These are phyloP conservation scores for Rhynchospora pubera DNA, from an alignment of 176 grass and related monocot species.

Conservation along the genomic window DNA sequence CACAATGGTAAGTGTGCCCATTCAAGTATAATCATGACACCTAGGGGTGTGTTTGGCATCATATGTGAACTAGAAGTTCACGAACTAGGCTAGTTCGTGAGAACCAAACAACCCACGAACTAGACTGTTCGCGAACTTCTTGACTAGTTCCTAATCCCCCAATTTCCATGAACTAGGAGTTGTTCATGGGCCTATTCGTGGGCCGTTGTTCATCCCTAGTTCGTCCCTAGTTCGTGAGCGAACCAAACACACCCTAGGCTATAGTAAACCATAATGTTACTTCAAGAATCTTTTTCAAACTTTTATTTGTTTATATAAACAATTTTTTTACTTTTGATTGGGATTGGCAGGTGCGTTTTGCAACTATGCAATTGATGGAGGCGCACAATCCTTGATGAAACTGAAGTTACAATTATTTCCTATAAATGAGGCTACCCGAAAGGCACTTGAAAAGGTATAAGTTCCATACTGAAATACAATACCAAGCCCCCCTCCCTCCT, in stretches of 20 bases:
- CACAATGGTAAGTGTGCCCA: conserved; percentile 38
- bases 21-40: conserved; percentile 1
- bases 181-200: no score
- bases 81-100: no score
- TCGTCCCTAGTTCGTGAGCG: no score
- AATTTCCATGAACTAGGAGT: no score
- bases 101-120: no score
- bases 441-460: conserved; percentile 85
- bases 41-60: no score
- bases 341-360: conserved; percentile 39
- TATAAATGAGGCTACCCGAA: conserved; percentile 83
- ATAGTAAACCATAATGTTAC: conserved; percentile 1
- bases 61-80: no score
- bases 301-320: not conserved
- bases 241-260: no score
- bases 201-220: no score
- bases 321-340: not conserved
- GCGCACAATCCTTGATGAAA: conserved; percentile 50
- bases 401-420: conserved; percentile 96
- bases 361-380: conserved; percentile 45
- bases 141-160: no score
- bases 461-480: not conserved
- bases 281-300: not conserved
- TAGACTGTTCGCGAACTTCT: no score
- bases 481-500: not conserved